phyloP scores from a whole-genome alignment of 352 stramenopile species.

The Pythium oligandrum region DNA sequence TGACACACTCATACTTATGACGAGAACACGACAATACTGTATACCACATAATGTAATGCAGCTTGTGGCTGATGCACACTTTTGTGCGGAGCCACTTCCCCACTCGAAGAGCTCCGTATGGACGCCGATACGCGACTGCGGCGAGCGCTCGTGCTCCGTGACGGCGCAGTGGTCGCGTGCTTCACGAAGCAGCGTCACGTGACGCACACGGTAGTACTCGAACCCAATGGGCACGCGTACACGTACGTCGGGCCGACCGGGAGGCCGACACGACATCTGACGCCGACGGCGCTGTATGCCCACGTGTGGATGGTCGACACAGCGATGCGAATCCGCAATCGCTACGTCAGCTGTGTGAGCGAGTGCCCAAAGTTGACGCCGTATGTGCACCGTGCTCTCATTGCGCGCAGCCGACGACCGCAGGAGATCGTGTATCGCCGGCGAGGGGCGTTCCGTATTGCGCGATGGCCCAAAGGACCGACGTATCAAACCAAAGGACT shows the following conservation, averaged over 20 bases:
- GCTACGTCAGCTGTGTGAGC: constrained; percentile 22
- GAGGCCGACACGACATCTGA: constrained; percentile 46
- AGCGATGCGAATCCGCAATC: constrained; percentile 52
- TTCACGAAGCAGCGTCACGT: constrained; percentile 42
- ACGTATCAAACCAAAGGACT: constrained; percentile 20
- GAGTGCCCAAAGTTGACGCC: constrained; percentile 11
- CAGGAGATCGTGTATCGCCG: neutral
- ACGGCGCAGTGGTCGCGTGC: constrained; percentile 41
- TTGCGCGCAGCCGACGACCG: neutral
- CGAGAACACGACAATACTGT: too few species aligned
- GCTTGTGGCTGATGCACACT: too few species aligned
- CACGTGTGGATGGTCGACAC: constrained; percentile 38
- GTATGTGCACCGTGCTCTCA: constrained; percentile 34
- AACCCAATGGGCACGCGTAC: constrained; percentile 53
- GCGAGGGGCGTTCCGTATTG: neutral
- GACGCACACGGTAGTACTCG: constrained; percentile 57
- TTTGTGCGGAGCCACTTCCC: too few species aligned
- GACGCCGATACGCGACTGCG: constrained; percentile 19
- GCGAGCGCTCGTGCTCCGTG: constrained; percentile 36
- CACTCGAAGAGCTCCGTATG: too few species aligned
- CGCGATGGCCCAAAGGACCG: constrained; percentile 10
- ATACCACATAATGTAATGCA: too few species aligned
- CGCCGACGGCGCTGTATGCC: constrained; percentile 41
- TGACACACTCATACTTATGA: too few species aligned
- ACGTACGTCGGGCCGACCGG: constrained; percentile 48